Percentiles rank a stretch among this genome's conserved stretches.
Conservation (phyloP, 257 asterid genomes). For the Rhazya stricta region DNA sequence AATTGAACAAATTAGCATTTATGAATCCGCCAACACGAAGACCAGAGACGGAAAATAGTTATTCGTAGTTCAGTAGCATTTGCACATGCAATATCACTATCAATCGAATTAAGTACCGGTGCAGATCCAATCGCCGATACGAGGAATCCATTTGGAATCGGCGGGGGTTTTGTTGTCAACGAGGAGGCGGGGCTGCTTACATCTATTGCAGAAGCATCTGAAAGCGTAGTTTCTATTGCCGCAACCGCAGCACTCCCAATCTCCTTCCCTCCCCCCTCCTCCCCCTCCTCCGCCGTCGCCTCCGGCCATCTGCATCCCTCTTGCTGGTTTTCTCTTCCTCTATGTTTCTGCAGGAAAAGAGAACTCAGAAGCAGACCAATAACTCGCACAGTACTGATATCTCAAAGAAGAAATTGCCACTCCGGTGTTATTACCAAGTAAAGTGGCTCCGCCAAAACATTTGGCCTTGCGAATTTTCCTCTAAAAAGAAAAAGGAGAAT, state of each 20-base stretch:
- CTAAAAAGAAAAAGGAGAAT: no score
- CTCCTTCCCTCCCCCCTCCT: constrained; percentile 69
- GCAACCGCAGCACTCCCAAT: constrained; percentile 84
- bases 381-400: no score
- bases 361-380: background rate
- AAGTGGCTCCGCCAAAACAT: no score
- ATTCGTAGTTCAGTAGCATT: background rate
- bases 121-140: constrained; percentile 97
- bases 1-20: background rate
- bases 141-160: constrained; percentile 91
- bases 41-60: background rate
- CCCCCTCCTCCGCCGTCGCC: constrained; percentile 33
- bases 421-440: no score
- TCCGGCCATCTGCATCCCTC: constrained; percentile 11
- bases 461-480: no score
- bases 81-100: background rate
- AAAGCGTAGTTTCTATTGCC: constrained; percentile 74
- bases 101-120: constrained; percentile 36
- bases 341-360: background rate
- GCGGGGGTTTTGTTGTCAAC: constrained; percentile 74
- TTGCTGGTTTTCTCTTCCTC: background rate
- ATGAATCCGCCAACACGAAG: no score
- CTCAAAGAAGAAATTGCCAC: no score
- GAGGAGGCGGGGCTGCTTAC: constrained; percentile 87
- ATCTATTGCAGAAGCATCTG: constrained; percentile 77